Evolutionary conservation across 257 asterid genomes (phyloP).

Genomic region (Gentiana straminea): DNA sequence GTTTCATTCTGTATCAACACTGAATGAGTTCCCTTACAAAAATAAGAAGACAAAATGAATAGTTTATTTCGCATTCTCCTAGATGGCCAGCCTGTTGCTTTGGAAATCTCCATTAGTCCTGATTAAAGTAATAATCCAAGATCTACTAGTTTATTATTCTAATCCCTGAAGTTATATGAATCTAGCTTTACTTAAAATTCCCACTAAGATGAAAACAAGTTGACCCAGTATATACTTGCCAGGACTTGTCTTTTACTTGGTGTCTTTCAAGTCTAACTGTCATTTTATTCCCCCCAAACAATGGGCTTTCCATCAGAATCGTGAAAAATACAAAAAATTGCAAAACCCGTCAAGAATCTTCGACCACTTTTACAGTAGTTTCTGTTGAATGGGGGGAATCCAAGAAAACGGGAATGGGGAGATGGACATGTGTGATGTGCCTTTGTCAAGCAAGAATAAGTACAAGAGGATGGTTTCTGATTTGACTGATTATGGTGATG

Average conservation of each 20-base stretch:
- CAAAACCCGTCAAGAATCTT: constrained; percentile 6
- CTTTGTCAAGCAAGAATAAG: constrained; percentile 52
- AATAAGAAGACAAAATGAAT: background rate
- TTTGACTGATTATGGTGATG: constrained; percentile 25
- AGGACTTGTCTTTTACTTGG: constrained; percentile 1
- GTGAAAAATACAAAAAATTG: background rate
- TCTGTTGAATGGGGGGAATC: constrained; percentile 14
- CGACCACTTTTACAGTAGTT: constrained; percentile 4
- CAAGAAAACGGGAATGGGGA: constrained; percentile 49
- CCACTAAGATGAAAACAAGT: no score
- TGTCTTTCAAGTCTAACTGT: constrained; percentile 9
- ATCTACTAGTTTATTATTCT: no score
- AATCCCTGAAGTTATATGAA: no score
- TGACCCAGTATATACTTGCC: constrained; percentile 7
- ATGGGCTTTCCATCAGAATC: background rate
- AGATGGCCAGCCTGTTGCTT: no score
- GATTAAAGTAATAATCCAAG: no score
- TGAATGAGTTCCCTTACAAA: background rate
- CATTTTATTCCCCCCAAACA: constrained; percentile 3
- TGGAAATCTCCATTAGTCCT: no score
- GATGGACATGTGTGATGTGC: constrained; percentile 27
- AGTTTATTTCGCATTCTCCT: background rate
- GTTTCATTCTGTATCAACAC: no score
- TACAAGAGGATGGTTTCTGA: constrained; percentile 62
- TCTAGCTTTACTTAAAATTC: no score